These are phyloP conservation scores for Blastobotrys terrestris DNA, from an alignment of 805 yeast species.

Conservation along the genomic window DNA sequence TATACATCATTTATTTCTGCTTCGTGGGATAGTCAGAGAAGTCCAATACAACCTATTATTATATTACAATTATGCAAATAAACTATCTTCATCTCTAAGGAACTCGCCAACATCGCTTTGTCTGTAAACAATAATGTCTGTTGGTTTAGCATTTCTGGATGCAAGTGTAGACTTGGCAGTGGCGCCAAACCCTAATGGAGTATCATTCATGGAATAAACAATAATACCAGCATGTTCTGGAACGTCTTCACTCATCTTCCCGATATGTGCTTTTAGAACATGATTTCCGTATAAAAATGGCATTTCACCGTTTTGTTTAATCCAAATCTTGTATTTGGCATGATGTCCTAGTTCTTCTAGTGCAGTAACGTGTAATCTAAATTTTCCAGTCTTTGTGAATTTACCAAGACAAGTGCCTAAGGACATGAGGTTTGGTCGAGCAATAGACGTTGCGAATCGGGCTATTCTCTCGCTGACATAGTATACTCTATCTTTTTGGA, in stretches of 20 bases:
- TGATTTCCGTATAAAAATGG: slow-evolving; percentile 96
- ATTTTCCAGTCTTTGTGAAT: slow-evolving; percentile 95
- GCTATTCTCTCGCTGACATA: slow-evolving; percentile 81
- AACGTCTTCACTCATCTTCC: slow-evolving; percentile 93
- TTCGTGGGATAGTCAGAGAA: neutral
- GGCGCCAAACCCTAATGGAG: slow-evolving; percentile 93
- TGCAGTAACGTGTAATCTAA: slow-evolving; percentile 90
- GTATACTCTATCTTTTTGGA: slow-evolving; percentile 95
- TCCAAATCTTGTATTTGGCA: slow-evolving; percentile 94
- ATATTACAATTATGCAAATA: slow-evolving; percentile 56
- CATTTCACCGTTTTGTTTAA: slow-evolving; percentile 97
- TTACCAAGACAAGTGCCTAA: slow-evolving; percentile 92
- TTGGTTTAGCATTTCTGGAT: slow-evolving; percentile 82
- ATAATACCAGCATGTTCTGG: slow-evolving; percentile 98
- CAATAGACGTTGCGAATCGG: slow-evolving; percentile 81
- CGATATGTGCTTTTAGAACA: slow-evolving; percentile 92
- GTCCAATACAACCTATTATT: neutral
- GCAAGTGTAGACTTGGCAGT: slow-evolving; percentile 88
- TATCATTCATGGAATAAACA: slow-evolving; percentile 82
- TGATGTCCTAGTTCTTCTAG: slow-evolving; percentile 73
- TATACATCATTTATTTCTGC: neutral
- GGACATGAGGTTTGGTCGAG: slow-evolving; percentile 86
- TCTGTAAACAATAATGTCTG: slow-evolving; percentile 90
- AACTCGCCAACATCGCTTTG: slow-evolving; percentile 98
- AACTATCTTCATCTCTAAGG: slow-evolving; percentile 93